These are phyloP conservation scores for Cicer chorassanicum DNA, from an alignment of 306 rosid species.

Conservation along the genomic window DNA sequence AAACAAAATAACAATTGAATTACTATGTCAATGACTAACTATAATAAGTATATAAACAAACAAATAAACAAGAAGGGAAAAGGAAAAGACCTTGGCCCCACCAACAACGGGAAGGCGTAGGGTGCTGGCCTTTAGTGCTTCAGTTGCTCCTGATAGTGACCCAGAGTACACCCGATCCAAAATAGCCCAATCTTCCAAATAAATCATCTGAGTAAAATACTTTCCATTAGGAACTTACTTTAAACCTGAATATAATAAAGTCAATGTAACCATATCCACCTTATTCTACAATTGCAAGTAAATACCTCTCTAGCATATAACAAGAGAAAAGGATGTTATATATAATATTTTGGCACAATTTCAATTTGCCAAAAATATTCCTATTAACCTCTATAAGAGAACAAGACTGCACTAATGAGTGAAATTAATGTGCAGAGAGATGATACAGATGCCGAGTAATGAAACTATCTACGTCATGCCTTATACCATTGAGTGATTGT, in stretches of 20 bases:
- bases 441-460: slow-evolving; percentile 5
- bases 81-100: slow-evolving; percentile 79
- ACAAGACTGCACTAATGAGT: not conserved
- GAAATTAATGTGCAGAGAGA: slow-evolving; percentile 4
- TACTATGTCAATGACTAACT: slow-evolving; percentile 12
- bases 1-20: not conserved
- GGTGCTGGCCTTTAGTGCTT: slow-evolving; percentile 89
- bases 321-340: slow-evolving; percentile 15
- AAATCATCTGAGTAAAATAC: slow-evolving; percentile 61
- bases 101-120: slow-evolving; percentile 93
- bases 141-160: slow-evolving; percentile 83
- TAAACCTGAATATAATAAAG: slow-evolving; percentile 29
- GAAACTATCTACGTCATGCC: slow-evolving; percentile 32
- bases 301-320: not conserved
- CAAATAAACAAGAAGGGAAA: slow-evolving; percentile 25
- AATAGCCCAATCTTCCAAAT: slow-evolving; percentile 83
- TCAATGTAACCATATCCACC: slow-evolving; percentile 21
- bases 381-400: slow-evolving; percentile 13
- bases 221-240: slow-evolving; percentile 24
- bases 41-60: not conserved
- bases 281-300: slow-evolving; percentile 12
- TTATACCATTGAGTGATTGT: slow-evolving; percentile 24
- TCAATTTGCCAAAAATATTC: slow-evolving; percentile 16
- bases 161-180: slow-evolving; percentile 75
- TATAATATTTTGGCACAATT: slow-evolving; percentile 12